These are phyloP conservation scores for Sporisorium iseilematis-ciliati DNA, from an alignment of 1,284 basidiomycete genomes.

Conservation along the genomic window DNA sequence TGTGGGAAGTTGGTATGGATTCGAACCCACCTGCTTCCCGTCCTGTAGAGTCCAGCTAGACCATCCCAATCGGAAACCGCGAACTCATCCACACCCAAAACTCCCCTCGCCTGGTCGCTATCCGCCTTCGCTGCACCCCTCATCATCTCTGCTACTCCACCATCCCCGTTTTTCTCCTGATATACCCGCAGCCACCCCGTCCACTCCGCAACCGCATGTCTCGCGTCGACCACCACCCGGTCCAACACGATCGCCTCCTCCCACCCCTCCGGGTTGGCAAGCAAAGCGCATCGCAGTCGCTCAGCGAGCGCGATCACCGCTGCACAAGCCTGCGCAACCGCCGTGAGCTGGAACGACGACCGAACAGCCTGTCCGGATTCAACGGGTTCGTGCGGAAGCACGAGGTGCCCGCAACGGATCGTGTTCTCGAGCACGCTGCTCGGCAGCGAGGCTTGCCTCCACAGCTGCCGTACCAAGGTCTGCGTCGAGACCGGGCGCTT, in stretches of 20 bases:
- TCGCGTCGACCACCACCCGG: slow-evolving; percentile 20
- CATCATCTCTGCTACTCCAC: no score
- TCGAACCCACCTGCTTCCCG: slow-evolving; percentile 16
- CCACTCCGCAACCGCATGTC: slow-evolving; percentile 30
- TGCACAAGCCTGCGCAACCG: slow-evolving; percentile 31
- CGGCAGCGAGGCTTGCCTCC: slow-evolving; percentile 20
- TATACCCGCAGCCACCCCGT: slow-evolving; percentile 20
- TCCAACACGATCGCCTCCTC: slow-evolving; percentile 12
- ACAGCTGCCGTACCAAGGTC: slow-evolving; percentile 19
- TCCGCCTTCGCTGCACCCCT: not conserved
- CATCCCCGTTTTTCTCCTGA: not conserved
- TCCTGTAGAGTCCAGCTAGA: slow-evolving; percentile 29
- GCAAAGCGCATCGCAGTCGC: not conserved
- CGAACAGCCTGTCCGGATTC: slow-evolving; percentile 12
- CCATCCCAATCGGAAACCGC: slow-evolving; percentile 34
- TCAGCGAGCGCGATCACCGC: slow-evolving; percentile 12
- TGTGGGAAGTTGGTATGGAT: slow-evolving; percentile 48
- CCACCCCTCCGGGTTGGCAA: not conserved
- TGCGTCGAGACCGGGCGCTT: not conserved
- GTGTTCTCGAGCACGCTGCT: slow-evolving; percentile 14
- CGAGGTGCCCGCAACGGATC: slow-evolving; percentile 2
- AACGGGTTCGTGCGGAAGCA: slow-evolving; percentile 6
- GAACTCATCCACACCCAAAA: slow-evolving; percentile 12
- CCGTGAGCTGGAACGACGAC: slow-evolving; percentile 30
- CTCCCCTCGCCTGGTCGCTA: not conserved